Conservation (phyloP, 768 basidiomycete species). For the Leccinum disarticulatum region DNA sequence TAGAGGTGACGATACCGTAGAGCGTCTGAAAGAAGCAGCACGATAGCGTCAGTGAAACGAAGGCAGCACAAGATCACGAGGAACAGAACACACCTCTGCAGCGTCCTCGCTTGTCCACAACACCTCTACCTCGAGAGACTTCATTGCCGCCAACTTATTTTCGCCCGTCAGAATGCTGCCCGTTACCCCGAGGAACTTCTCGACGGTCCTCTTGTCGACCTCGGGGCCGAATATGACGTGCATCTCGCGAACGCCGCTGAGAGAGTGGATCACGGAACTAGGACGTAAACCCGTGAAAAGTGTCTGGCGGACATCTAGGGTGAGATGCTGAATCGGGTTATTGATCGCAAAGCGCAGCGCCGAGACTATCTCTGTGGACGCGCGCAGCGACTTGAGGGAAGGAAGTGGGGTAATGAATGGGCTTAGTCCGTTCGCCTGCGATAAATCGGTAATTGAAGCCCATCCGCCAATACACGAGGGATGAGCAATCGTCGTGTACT, state of each 20-base stretch:
- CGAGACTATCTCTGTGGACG: conserved; percentile 25
- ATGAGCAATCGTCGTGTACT: conserved; percentile 5
- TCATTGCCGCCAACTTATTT: conserved; percentile 12
- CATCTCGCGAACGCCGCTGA: conserved; percentile 31
- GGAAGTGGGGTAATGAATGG: conserved; percentile 19
- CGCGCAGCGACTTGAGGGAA: conserved; percentile 26
- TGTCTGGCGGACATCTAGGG: conserved; percentile 27
- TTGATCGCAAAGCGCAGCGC: conserved; percentile 19
- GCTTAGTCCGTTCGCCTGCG: background rate
- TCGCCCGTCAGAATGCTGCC: conserved; percentile 23
- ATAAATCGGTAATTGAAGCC: background rate
- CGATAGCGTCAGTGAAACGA: background rate
- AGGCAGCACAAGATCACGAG: background rate
- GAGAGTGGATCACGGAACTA: conserved; percentile 25
- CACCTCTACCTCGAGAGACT: conserved; percentile 30
- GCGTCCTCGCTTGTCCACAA: conserved; percentile 29
- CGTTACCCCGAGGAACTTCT: conserved; percentile 30
- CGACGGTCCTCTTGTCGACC: conserved; percentile 34
- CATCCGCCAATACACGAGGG: conserved; percentile 11
- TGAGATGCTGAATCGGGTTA: conserved; percentile 21
- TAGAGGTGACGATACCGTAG: conserved; percentile 29
- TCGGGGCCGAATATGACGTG: conserved; percentile 30
- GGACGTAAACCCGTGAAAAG: conserved; percentile 32
- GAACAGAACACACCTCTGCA: conserved; percentile 23
- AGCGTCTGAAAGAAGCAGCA: conserved; percentile 18